Base-by-base conservation (phyloP, 2,329 filamentous ascomycete genomes). In the Fusarium sp. region DNA sequence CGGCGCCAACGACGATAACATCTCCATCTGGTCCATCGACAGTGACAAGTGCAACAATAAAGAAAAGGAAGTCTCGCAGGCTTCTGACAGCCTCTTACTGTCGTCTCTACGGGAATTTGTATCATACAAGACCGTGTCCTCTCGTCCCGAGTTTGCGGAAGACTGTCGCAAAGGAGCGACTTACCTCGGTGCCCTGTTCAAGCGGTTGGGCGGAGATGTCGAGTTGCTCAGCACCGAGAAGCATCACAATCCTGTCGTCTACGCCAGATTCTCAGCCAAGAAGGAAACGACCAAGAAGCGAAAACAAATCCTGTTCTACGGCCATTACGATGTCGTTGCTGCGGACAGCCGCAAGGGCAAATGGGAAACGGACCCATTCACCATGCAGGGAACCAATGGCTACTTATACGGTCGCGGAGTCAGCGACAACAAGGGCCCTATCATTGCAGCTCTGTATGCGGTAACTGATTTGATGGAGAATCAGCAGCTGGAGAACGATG, bases 331-430 rank as follows among this genome's bases (percentile, higher is more conserved):
- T 75, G 94, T 99, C 4, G 96, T 99, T 5, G 88, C 94, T 1
- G 96, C 96, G 0, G 93, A 97, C 70, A 90, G 91, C 37, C 92
- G 92, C 66, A 89, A 90, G 58, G 87, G 88, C 37, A 95, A 93
- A 70, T 99, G 96, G 96, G 85, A 88, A 39, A 89, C 89, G 3
- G 92, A 98, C 67, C 96, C 96, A 0, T 99, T 98, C 76, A 85
- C 90, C n/a, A 85, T 98, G 75, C 91, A 91, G 50, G 96, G 96
- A 6, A 88, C 93, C 56, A 94, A 97, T 72, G 95, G 96, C 0
- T 98, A 95, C 76, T 83, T 98, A 3, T 98, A 99, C 69, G 96
- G 96, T 4, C 92, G 96, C 72, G 96, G 96, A n/a, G 92, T 96
- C 15, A 96, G 94, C 47, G 96, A 99, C 78, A 98, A 99, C 81